Base-by-base conservation (phyloP, 345 rosid genomes). In the Laguncularia racemosa region DNA sequence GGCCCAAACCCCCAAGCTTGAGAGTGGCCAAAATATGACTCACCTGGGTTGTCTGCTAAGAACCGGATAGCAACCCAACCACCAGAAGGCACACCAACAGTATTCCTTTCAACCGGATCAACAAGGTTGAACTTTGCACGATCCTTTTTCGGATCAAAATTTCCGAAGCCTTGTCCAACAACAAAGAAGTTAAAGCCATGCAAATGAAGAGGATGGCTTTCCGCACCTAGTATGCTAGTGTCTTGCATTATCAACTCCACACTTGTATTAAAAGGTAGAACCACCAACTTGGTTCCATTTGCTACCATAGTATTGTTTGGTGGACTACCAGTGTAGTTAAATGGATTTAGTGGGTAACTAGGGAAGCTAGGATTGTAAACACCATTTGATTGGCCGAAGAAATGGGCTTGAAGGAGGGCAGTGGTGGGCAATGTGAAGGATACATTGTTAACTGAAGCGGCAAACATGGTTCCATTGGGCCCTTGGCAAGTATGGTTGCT, bases 151-250 rank as follows among this genome's bases (percentile, higher is more conserved):
- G 46, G 44, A 28, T 55, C 46, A 33, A 18, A 55, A 44, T 55
- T 55, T 44, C 58, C 58, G 33, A 55, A 55, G 16, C 58, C 58
- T 33, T 33, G 46, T 16, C 58, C 58, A 33, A 55, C 58, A 33
- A 55, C 58, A 28, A 55, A 55, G 46, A 55, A 55, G 21, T 55
- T 55, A 44, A 55, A 55, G 28, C 58, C 58, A 55, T 55, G 46
- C 8, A 55, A 44, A 17, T 55, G 47, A 1, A 55, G 47, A 55
- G 58, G 58, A 44, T 55, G 58, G 46, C 58, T 55, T 28, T 55
- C 46, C 14, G 20, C 47, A 15, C 58, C 58, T 33, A 55, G 58
- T 33, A 55, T 55, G 47, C 58, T 55, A 15, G 58, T 55, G 23
- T 55, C 58, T 28, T 55, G 58, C 44, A 55, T 15, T 44, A 55